Evolutionary conservation across 2,329 filamentous ascomycete species (phyloP).

Genomic region (Xylariaceae sp.): DNA sequence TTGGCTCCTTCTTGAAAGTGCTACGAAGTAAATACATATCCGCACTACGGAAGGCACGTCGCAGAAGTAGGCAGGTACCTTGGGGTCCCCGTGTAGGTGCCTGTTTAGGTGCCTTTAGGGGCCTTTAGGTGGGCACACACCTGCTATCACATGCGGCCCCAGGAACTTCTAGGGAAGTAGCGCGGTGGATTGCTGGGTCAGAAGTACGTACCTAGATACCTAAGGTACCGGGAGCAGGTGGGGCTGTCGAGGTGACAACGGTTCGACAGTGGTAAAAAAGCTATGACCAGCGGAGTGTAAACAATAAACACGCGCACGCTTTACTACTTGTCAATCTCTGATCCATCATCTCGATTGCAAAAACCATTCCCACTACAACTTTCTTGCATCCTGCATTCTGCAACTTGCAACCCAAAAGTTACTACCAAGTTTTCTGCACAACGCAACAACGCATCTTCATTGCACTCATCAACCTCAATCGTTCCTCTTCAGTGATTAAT

Average conservation of each 20-base stretch:
- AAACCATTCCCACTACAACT: neutral
- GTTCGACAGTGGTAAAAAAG: neutral
- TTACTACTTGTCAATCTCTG: neutral
- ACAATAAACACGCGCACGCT: constrained; percentile 1
- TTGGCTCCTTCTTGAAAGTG: too few relatives aligned
- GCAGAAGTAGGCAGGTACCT: neutral
- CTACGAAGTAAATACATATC: too few relatives aligned
- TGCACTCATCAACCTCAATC: neutral
- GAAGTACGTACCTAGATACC: neutral
- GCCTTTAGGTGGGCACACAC: too few relatives aligned
- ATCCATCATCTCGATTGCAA: neutral
- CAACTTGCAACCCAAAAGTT: neutral
- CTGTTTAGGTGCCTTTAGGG: neutral
- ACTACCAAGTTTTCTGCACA: too few relatives aligned
- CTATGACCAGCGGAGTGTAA: neutral
- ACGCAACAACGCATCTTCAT: too few relatives aligned
- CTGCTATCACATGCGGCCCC: too few relatives aligned
- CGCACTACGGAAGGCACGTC: too few relatives aligned
- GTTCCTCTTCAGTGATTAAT: constrained; percentile 1
- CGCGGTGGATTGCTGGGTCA: neutral
- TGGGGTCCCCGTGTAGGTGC: neutral
- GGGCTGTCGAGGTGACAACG: neutral
- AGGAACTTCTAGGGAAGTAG: neutral
- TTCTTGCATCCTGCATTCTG: neutral
- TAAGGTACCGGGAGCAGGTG: neutral